phyloP scores from a whole-genome alignment of 2,329 filamentous ascomycete species.

The Diplodia mutila region DNA sequence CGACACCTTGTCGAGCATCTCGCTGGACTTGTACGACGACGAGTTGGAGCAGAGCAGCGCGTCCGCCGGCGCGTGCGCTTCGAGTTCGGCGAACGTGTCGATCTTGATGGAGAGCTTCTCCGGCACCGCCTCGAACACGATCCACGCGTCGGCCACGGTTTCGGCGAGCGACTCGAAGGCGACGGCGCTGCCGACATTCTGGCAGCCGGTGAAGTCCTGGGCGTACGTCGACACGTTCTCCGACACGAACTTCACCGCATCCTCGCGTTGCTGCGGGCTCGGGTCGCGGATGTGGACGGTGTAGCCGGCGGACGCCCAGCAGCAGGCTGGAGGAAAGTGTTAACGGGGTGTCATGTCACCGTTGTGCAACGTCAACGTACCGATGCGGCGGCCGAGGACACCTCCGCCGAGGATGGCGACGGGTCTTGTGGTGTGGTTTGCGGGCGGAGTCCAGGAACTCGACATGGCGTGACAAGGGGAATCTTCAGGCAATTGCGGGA shows the following conservation, averaged over 20 bases:
- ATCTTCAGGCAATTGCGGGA: too few relatives aligned
- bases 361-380: neutral
- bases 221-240: conserved; percentile 38
- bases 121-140: conserved; percentile 59
- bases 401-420: conserved; percentile 30
- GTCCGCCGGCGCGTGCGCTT: conserved; percentile 48
- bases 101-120: conserved; percentile 57
- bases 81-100: conserved; percentile 53
- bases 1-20: conserved; percentile 52
- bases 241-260: conserved; percentile 47
- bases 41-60: conserved; percentile 57
- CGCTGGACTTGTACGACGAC: conserved; percentile 56
- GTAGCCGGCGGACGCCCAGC: conserved; percentile 50
- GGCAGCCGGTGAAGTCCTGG: conserved; percentile 9
- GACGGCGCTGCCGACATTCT: conserved; percentile 34
- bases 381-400: conserved; percentile 31
- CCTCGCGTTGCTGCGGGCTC: conserved; percentile 40
- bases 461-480: neutral
- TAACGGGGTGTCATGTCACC: neutral
- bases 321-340: neutral
- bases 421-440: conserved; percentile 30
- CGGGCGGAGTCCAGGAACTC: conserved; percentile 5
- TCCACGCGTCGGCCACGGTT: conserved; percentile 54
- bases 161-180: conserved; percentile 44
- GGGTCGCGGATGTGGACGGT: conserved; percentile 51